Base-by-base conservation (phyloP, 371 early-diverging fungal genomes). In the Syncephalastrum monosporum region DNA sequence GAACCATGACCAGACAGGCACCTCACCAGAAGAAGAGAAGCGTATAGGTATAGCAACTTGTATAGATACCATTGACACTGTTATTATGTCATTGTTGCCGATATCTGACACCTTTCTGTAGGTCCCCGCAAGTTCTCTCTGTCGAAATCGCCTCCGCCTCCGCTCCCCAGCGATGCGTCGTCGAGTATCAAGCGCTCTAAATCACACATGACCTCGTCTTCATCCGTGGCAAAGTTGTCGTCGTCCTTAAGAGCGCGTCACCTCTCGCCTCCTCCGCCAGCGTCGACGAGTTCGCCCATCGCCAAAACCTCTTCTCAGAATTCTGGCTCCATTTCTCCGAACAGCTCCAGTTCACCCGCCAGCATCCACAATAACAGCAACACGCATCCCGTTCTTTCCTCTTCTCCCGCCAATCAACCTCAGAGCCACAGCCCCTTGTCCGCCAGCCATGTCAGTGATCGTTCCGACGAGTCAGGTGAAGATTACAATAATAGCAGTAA, bases 261-360 rank as follows among this genome's bases (percentile, higher is more conserved):
- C 42, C 60, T 63, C 13, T 64, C 67, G 38, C 67, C 73, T 16
- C 71, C 71, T 21, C 55, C 61, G 10, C 63, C 67, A 16, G 46
- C 58, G 23, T 65, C 65, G 10, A 63, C 58, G 19, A 63, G 59
- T 38, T 64, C 67, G 1, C 69, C 68, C 15, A 45, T 65, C 27
- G 42, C 69, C 29, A 64, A 62, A 42, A 53, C 49, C 52, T 29
- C 38, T 50, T 47, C 27, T 44, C 48, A 63, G 56, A 43, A 58
- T 57, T 46, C 49, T 63, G 46, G 24, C 59, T 33, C 51, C 60
- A 47, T 38, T 44, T 38, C 51, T 52, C 47, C 49, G 63, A 52
- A 53, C 38, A 55, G 13, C 27, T 21, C 51, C 29, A 52, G 33
- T 23, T n/a, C 16, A 47, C 21, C 21, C 48, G 55, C 45, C 49